Base-by-base conservation (phyloP, 352 stramenopile genomes). In the Thraustotheca clavata region DNA sequence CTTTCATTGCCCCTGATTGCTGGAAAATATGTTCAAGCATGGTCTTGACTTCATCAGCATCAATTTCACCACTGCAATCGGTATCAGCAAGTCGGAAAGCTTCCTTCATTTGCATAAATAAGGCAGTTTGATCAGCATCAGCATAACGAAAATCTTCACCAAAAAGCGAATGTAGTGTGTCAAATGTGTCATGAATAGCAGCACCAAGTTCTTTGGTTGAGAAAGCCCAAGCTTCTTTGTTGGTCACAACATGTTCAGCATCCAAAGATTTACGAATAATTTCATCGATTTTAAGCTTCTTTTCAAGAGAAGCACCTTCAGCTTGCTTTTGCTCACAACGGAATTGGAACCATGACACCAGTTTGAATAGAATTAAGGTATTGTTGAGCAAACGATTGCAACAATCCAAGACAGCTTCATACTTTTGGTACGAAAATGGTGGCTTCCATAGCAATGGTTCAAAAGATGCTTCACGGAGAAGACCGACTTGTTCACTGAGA, bases 101-200 rank as follows among this genome's bases (percentile, higher is more conserved):
- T 48, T 92, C 81, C 59, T 92, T 92, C 74, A 92, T 92, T 66
- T 92, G 83, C 81, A 92, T 89, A 66, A 89, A 92, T 54, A 92
- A 69, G 14, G 83, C 83, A 0, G 81, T 91, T 46, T 92, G 78
- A 22, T 92, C 83, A 22, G 79, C 74, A 29, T 92, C 78, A 0
- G 81, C 76, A 62, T 89, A 89, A 49, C 80, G 48, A 50, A 92
- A 92, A 3, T 74, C 72, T 9, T 89, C 78, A 26, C 81, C 72
- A 49, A 92, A 92, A 4, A 92, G 71, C 67, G 81, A 74, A 34
- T 86, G 67, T 33, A 92, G 65, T 18, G 83, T 92, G 33, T 79
- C 69, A 59, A 92, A 92, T 2, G 76, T 82, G 31, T 92, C 83
- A 4, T 66, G 70, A 2, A 89, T 73, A 3, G 77, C 71, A 1